These are phyloP conservation scores for Lyophyllum atratum DNA, from an alignment of 768 basidiomycete species.

Conservation along the genomic window DNA sequence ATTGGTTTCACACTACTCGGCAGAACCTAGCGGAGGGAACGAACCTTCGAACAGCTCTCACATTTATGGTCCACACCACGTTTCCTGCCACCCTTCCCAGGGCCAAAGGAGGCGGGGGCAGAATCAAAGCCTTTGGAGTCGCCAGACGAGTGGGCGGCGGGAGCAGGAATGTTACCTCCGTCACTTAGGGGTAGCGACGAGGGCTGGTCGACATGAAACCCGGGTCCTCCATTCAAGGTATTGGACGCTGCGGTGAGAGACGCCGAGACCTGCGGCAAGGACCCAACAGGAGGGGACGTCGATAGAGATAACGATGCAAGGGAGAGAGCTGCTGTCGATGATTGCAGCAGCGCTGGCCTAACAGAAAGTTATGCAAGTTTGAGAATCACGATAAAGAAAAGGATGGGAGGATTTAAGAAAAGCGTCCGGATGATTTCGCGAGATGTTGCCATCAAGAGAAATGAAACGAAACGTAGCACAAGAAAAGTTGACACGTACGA, in stretches of 20 bases:
- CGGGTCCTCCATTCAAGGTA: constrained; percentile 21
- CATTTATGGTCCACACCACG: constrained; percentile 87
- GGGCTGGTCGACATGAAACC: constrained; percentile 20
- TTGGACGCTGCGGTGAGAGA: constrained; percentile 27
- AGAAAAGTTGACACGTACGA: constrained; percentile 52
- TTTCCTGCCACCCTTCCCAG: constrained; percentile 60
- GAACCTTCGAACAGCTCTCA: constrained; percentile 92
- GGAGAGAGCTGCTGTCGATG: constrained; percentile 39
- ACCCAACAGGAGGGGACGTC: constrained; percentile 35
- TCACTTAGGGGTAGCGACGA: constrained; percentile 26
- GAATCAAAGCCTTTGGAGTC: constrained; percentile 17
- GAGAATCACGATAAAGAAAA: constrained; percentile 6
- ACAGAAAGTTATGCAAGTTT: not conserved
- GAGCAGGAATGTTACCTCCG: constrained; percentile 22
- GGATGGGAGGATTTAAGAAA: constrained; percentile 2
- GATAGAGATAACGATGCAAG: constrained; percentile 47
- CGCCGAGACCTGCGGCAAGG: constrained; percentile 19
- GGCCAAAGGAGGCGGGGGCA: constrained; percentile 38
- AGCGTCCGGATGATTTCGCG: not conserved
- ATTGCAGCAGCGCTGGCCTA: constrained; percentile 34
- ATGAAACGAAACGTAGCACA: constrained; percentile 8
- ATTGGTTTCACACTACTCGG: constrained; percentile 9
- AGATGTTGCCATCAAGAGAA: constrained; percentile 9
- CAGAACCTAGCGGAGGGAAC: constrained; percentile 17
- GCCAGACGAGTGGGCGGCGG: constrained; percentile 10